Evolutionary conservation across 306 rosid species (phyloP).

Genomic region (Acmispon strigosus): DNA sequence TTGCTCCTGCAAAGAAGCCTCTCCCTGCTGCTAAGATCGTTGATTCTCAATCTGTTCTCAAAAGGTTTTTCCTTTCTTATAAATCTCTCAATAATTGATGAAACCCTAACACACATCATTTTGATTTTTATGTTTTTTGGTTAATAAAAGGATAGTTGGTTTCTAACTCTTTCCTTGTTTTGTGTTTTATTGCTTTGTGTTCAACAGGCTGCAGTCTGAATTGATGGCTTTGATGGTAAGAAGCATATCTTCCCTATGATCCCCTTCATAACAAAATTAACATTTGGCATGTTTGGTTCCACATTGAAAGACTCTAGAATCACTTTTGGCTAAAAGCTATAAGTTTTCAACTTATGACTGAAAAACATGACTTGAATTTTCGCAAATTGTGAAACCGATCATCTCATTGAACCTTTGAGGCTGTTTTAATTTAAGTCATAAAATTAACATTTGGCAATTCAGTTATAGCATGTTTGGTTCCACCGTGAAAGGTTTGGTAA

Average conservation of each 20-base stretch:
- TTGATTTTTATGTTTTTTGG: no score
- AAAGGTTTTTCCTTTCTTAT: slow-evolving; percentile 33
- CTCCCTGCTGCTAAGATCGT: slow-evolving; percentile 49
- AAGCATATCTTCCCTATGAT: neutral
- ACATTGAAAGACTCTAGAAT: no score
- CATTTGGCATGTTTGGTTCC: neutral
- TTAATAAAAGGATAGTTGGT: no score
- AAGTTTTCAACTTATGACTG: no score
- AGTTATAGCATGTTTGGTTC: no score
- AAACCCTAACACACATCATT: no score
- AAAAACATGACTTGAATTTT: no score
- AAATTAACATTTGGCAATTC: no score
- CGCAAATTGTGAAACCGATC: no score
- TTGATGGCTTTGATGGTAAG: slow-evolving; percentile 96
- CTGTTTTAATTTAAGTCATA: neutral
- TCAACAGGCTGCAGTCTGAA: slow-evolving; percentile 83
- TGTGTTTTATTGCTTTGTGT: neutral
- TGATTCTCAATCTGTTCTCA: slow-evolving; percentile 85
- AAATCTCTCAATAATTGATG: neutral
- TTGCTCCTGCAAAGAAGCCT: slow-evolving; percentile 39
- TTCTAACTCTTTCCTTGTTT: slow-evolving; percentile 18
- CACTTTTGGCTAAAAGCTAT: no score
- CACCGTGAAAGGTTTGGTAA: no score
- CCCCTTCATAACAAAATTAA: neutral
- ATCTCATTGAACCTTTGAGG: neutral